Evolutionary conservation across 1,139 yeast genomes (phyloP).

Genomic region (Barnettozyma hawaiiensis): DNA sequence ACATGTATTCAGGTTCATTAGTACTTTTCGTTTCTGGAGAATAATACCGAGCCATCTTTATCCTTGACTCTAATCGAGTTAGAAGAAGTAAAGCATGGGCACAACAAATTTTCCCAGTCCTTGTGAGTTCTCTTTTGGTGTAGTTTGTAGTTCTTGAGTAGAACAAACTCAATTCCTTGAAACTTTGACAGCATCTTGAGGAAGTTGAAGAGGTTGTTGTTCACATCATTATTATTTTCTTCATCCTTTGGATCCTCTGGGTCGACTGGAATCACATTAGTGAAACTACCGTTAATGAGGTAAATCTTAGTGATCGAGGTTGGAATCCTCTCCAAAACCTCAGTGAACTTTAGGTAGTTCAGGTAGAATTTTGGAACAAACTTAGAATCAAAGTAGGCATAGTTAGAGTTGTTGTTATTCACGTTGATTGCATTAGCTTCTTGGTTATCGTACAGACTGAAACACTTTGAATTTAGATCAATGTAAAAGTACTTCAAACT

Average conservation of each 20-base stretch:
- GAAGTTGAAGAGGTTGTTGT: slow-evolving; percentile 26
- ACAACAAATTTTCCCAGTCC: slow-evolving; percentile 33
- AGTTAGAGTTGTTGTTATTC: slow-evolving; percentile 22
- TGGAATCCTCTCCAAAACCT: slow-evolving; percentile 20
- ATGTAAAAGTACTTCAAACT: slow-evolving; percentile 33
- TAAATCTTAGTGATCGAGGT: slow-evolving; percentile 13
- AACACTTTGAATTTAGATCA: slow-evolving; percentile 46
- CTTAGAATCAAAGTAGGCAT: slow-evolving; percentile 23
- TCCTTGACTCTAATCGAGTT: slow-evolving; percentile 33
- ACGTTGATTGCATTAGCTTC: slow-evolving; percentile 18
- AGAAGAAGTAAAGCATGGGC: slow-evolving; percentile 30
- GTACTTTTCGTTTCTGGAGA: slow-evolving; percentile 20
- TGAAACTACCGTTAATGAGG: slow-evolving; percentile 22
- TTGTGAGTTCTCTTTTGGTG: slow-evolving; percentile 32
- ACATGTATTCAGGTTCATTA: neutral
- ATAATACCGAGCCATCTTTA: slow-evolving; percentile 32
- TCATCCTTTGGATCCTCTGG: slow-evolving; percentile 15
- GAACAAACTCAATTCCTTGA: slow-evolving; percentile 30
- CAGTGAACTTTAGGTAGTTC: slow-evolving; percentile 19
- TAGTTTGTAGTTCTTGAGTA: slow-evolving; percentile 31
- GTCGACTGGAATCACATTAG: slow-evolving; percentile 22
- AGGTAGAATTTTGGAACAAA: slow-evolving; percentile 26
- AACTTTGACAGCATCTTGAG: slow-evolving; percentile 27
- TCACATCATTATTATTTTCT: slow-evolving; percentile 13
- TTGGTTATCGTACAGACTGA: slow-evolving; percentile 28